Evolutionary conservation across 495 filamentous ascomycete species (phyloP).

Genomic region (Xylaria sp.): DNA sequence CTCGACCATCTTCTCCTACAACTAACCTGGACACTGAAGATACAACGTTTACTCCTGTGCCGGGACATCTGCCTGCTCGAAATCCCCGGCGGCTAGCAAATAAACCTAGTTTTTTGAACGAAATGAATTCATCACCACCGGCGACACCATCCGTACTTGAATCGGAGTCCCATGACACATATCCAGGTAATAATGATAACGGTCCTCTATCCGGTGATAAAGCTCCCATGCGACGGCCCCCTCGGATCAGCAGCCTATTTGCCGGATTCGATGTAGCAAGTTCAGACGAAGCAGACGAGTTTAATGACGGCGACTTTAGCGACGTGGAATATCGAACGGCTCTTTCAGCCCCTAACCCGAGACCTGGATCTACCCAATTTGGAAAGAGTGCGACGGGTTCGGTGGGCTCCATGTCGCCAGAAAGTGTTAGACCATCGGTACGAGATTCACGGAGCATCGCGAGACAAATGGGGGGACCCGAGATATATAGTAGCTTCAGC

Average conservation of each 20-base stretch:
- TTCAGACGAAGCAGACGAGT: constrained; percentile 65
- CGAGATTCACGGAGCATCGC: constrained; percentile 35
- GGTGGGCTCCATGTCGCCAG: constrained; percentile 38
- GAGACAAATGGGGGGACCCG: constrained; percentile 36
- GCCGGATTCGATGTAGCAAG: constrained; percentile 73
- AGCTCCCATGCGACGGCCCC: constrained; percentile 69
- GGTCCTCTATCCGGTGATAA: constrained; percentile 71
- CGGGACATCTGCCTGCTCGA: constrained; percentile 57
- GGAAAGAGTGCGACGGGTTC: constrained; percentile 47
- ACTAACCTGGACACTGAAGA: constrained; percentile 40
- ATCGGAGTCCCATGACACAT: constrained; percentile 65
- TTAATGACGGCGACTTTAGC: constrained; percentile 66
- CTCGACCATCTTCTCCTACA: constrained; percentile 60
- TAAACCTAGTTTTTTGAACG: constrained; percentile 51
- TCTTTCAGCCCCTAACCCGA: constrained; percentile 65
- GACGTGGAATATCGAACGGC: constrained; percentile 70
- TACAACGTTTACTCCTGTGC: constrained; percentile 56
- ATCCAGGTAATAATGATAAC: constrained; percentile 85
- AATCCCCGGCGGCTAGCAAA: constrained; percentile 58
- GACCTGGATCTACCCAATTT: constrained; percentile 37
- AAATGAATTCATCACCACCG: constrained; percentile 57
- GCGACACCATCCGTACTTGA: constrained; percentile 33
- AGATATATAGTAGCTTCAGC: constrained; percentile 39
- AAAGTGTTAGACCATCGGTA: constrained; percentile 37
- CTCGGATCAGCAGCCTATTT: constrained; percentile 82